Evolutionary conservation across 768 basidiomycete genomes (phyloP).

Genomic region (Boletus patriciae): DNA sequence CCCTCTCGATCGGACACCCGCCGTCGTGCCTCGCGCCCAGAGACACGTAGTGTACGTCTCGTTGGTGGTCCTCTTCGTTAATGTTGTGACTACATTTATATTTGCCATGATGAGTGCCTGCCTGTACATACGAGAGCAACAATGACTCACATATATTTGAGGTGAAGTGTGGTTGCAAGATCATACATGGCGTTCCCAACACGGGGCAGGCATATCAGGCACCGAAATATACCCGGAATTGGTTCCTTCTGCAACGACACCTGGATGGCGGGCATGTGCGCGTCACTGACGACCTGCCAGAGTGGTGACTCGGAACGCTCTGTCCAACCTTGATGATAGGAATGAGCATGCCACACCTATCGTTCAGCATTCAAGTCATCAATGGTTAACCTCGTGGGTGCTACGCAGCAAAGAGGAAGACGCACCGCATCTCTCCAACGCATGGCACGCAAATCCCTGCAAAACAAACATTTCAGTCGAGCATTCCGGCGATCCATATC

Average conservation of each 20-base stretch:
- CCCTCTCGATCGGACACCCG: not conserved
- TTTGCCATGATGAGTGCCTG: not conserved
- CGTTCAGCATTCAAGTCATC: not conserved
- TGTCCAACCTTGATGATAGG: not conserved
- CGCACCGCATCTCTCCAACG: constrained; percentile 1
- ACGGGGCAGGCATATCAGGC: not conserved
- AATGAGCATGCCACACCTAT: not conserved
- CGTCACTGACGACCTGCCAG: not conserved
- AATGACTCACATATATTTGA: no score
- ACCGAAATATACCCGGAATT: not conserved
- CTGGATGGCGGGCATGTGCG: not conserved
- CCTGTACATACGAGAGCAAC: no score
- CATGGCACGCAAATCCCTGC: not conserved
- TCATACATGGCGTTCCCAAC: not conserved
- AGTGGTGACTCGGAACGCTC: not conserved
- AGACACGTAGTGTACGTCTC: not conserved
- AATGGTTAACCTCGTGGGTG: not conserved
- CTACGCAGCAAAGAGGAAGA: not conserved
- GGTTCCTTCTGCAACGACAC: no score
- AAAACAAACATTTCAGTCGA: not conserved
- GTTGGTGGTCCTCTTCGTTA: not conserved
- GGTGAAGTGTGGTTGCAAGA: no score
- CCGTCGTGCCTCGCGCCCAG: no score
- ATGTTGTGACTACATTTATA: no score
- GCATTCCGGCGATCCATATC: constrained; percentile 8